Conservation (phyloP, 1,284 basidiomycete genomes). For the Prillingera fragicola region DNA sequence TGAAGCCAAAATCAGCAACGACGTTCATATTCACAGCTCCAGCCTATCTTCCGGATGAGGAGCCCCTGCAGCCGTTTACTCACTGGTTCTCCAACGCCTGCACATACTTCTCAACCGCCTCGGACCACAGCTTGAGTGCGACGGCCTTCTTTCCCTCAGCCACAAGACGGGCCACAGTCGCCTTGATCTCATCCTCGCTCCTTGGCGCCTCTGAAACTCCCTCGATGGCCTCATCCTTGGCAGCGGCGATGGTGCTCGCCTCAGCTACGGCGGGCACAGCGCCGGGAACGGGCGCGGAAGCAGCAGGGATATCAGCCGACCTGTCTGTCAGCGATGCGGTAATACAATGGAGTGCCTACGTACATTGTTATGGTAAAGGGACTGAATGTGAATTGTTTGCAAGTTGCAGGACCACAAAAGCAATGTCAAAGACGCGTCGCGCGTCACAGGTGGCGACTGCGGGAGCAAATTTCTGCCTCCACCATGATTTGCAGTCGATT, state of each 20-base stretch:
- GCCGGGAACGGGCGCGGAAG: background rate
- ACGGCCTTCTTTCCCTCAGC: conserved; percentile 58
- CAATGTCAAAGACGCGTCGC: too few species aligned
- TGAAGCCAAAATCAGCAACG: conserved; percentile 34
- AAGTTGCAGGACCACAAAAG: too few species aligned
- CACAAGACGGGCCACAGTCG: conserved; percentile 32
- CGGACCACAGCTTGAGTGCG: conserved; percentile 78
- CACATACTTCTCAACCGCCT: conserved; percentile 76
- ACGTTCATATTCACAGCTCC: background rate
- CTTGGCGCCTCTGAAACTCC: too few species aligned
- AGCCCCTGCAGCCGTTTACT: conserved; percentile 40
- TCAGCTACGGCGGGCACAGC: background rate
- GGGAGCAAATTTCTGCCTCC: too few species aligned
- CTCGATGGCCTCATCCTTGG: background rate
- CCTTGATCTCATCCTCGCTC: conserved; percentile 7
- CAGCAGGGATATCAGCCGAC: background rate
- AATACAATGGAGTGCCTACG: background rate
- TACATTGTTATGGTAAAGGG: background rate
- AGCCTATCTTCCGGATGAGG: too few species aligned
- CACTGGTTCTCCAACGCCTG: conserved; percentile 76
- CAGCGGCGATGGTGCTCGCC: background rate
- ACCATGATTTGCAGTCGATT: too few species aligned
- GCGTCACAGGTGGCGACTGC: too few species aligned
- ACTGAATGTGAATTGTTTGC: too few species aligned
- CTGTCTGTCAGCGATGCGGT: background rate